Evolutionary conservation across 2,329 filamentous ascomycete species (phyloP), one percentile per base, ranked within the genome.

Genomic region (Stenocarpella maydis): DNA sequence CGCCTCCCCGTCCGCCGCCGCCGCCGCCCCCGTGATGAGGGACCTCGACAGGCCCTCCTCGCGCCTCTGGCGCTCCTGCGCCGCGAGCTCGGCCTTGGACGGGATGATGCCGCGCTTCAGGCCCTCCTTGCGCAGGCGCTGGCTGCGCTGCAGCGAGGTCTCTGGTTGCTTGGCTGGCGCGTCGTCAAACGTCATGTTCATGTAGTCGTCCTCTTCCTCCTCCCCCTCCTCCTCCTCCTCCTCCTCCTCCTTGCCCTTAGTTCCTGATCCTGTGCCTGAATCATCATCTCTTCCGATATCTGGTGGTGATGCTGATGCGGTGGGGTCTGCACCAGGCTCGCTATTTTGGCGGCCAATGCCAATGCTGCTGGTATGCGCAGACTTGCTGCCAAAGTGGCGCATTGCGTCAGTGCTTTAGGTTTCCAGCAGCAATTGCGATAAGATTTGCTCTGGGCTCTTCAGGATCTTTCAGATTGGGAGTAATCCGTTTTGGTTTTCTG

Each of bases 171-270:
- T 78, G 82, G 82, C 78, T 78, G 84, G 76, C 81, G 86, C 77
- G 34, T 97, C 92, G 21, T 88, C 86, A 77, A 99, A 95, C 17
- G 90, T 86, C 95, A 99, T 98, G 75, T 91, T 94, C 92, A 99
- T 97, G 85, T 99, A 98, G 80, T 99, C 96, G 73, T 98, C 94
- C 72, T 94, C 93, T 24, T 94, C 93, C 8, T 93, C 92, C 3
- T 85, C 84, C 0, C 76, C 78, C 7, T 73, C 73, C 68, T 69
- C 47, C 9, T 99, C 96, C 73, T 98, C 94, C 72, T 94, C 93
- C 21, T 94, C 93, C 8, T 93, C 92, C 3, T 85, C 84, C 0
- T 77, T 78, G 5, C 73, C 73, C 68, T 69, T 41, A 6, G 17
- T 60, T 24, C 31, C 28, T 58, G 39, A 14, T 19, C n/a, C 71